Percentiles rank a stretch among this genome's conserved stretches.
These are phyloP conservation scores for Xylaria sp. DNA, from an alignment of 2,329 filamentous ascomycete genomes.

Conservation along the genomic window DNA sequence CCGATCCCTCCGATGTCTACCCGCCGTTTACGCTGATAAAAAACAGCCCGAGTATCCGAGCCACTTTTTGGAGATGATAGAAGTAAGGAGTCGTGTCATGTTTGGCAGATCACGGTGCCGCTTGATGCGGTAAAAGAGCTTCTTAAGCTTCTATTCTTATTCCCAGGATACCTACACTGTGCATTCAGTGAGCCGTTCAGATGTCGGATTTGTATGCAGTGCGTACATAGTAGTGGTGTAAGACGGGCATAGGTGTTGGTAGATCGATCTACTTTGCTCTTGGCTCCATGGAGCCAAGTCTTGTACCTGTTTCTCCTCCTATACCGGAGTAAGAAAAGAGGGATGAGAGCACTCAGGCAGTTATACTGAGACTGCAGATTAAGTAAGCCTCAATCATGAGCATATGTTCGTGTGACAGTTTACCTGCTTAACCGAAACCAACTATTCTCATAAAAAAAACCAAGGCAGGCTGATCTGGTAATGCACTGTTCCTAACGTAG, in stretches of 20 bases:
- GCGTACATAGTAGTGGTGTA: too few species aligned
- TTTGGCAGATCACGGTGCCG: slow-evolving; percentile 4
- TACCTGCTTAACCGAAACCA: slow-evolving; percentile 25
- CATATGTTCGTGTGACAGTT: slow-evolving; percentile 2
- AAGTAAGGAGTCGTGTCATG: not conserved
- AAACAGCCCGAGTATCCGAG: not conserved
- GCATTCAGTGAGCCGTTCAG: not conserved
- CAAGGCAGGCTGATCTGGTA: not conserved
- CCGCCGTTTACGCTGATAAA: slow-evolving; percentile 19
- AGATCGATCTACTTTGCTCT: slow-evolving; percentile 2
- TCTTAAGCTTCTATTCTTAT: not conserved
- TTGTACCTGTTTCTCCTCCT: not conserved
- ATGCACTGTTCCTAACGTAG: too few species aligned
- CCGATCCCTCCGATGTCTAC: slow-evolving; percentile 17
- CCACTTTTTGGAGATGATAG: not conserved
- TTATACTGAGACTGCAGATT: slow-evolving; percentile 1
- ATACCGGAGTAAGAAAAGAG: not conserved
- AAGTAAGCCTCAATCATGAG: not conserved
- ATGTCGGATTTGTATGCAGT: not conserved
- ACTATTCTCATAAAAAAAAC: slow-evolving; percentile 2
- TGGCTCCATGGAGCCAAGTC: not conserved
- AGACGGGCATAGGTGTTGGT: not conserved
- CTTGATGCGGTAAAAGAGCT: not conserved
- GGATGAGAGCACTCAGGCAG: not conserved
- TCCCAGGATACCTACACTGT: not conserved